A percentile compares a stretch with the other conserved stretches of the same genome.
Evolutionary conservation across 83 land plant genomes (phyloP).

Genomic region (Diphasiastrum complanatum): DNA sequence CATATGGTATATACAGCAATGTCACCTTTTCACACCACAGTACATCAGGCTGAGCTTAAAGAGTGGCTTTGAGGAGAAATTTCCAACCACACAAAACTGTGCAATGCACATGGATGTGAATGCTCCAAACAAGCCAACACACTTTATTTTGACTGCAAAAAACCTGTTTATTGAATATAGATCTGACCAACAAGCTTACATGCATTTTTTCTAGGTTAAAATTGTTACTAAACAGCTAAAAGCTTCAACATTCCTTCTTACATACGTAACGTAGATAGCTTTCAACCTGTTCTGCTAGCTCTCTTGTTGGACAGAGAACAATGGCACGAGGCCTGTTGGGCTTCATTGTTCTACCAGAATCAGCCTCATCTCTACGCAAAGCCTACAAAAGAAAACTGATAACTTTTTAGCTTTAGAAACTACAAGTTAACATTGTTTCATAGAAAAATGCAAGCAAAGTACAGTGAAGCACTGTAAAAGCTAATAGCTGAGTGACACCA

Average conservation of each 20-base stretch:
- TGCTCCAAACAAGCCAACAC: background rate
- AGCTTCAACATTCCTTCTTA: too few species aligned
- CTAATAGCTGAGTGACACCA: too few species aligned
- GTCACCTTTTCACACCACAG: background rate
- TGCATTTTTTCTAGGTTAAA: too few species aligned
- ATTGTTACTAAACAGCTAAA: too few species aligned
- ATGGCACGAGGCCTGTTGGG: conserved; percentile 91
- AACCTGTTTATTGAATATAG: background rate
- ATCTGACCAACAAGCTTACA: conserved; percentile 95
- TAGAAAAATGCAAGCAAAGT: too few species aligned
- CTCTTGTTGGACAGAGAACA: conserved; percentile 93
- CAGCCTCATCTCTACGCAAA: conserved; percentile 68
- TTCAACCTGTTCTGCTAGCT: conserved; percentile 24
- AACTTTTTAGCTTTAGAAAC: too few species aligned
- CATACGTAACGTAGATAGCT: background rate
- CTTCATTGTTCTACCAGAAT: conserved; percentile 50
- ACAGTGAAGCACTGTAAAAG: too few species aligned
- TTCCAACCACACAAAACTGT: too few species aligned
- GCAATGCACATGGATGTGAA: too few species aligned
- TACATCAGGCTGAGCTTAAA: too few species aligned
- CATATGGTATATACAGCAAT: background rate
- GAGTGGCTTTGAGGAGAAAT: too few species aligned
- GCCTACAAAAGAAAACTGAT: conserved; percentile 53
- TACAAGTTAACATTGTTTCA: too few species aligned
- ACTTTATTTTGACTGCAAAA: background rate